Evolutionary conservation across 371 early-diverging fungal genomes (phyloP).

Genomic region (Polyrhizophydium stewartii): DNA sequence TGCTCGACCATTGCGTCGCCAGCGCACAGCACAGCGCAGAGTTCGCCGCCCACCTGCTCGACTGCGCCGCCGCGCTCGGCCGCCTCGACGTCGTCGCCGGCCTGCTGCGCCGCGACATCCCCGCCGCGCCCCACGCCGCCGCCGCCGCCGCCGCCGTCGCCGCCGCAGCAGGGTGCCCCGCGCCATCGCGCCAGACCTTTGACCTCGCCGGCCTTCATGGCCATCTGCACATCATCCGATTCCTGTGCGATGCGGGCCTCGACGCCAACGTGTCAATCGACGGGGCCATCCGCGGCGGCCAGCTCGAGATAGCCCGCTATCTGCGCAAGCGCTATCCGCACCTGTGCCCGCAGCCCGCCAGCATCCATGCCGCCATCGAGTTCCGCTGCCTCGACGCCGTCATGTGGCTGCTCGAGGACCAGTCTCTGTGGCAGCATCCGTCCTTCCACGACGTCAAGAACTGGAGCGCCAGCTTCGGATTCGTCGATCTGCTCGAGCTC

Average conservation of each 20-base stretch:
- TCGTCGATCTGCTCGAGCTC: neutral
- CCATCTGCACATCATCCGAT: neutral
- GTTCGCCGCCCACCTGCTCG: neutral
- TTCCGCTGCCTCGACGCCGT: no score
- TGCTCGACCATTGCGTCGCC: neutral
- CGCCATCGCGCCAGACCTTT: neutral
- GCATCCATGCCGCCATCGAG: no score
- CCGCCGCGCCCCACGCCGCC: no score
- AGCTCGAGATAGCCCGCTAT: neutral
- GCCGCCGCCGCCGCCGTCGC: no score
- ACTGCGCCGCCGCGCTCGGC: neutral
- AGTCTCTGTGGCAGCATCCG: neutral
- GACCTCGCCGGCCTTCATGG: neutral
- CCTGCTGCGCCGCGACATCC: neutral
- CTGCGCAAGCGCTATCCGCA: neutral
- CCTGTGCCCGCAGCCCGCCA: neutral
- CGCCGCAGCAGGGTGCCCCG: no score
- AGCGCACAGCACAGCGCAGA: neutral
- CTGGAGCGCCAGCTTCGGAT: neutral
- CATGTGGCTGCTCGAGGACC: neutral
- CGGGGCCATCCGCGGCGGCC: neutral
- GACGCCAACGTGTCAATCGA: neutral
- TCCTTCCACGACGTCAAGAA: neutral
- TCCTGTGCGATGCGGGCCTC: neutral
- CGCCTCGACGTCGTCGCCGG: neutral